phyloP scores from a whole-genome alignment of 2,329 filamentous ascomycete genomes.

The Verticillium longisporum region DNA sequence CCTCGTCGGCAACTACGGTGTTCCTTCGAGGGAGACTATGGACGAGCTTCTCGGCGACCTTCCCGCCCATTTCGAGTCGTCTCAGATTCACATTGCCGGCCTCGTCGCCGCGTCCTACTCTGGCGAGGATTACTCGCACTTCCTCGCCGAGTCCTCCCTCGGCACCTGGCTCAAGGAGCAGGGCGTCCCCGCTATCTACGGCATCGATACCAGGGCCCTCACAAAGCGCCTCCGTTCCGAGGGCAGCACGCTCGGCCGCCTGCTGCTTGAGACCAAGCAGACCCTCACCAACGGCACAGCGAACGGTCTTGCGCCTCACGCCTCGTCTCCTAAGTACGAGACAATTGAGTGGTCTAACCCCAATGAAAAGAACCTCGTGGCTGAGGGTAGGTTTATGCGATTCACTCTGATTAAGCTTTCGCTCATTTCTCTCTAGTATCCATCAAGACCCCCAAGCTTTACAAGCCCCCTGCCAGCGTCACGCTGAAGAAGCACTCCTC shows the following conservation, averaged over 20 bases:
- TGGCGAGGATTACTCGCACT: slow-evolving; percentile 93
- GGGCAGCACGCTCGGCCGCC: slow-evolving; percentile 91
- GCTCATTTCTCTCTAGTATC: slow-evolving; percentile 63
- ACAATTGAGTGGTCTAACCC: slow-evolving; percentile 83
- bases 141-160: slow-evolving; percentile 82
- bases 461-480: slow-evolving; percentile 64
- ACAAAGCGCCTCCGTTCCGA: slow-evolving; percentile 92
- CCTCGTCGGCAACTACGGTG: slow-evolving; percentile 94
- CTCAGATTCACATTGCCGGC: slow-evolving; percentile 87
- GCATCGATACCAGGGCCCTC: slow-evolving; percentile 85
- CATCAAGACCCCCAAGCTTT: slow-evolving; percentile 77
- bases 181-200: slow-evolving; percentile 87
- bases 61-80: slow-evolving; percentile 88
- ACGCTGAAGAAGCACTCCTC: slow-evolving; percentile 74
- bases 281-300: slow-evolving; percentile 35
- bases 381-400: slow-evolving; percentile 66
- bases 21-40: slow-evolving; percentile 77
- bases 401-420: slow-evolving; percentile 14
- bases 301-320: slow-evolving; percentile 19
- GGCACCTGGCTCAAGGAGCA: slow-evolving; percentile 96
- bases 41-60: slow-evolving; percentile 81
- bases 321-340: slow-evolving; percentile 53
- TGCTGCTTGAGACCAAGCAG: slow-evolving; percentile 64
- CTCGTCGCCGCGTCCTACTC: slow-evolving; percentile 87
- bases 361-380: slow-evolving; percentile 87